A percentile compares a stretch with the other conserved stretches of the same genome.
These are phyloP conservation scores for Flagelloscypha sp. DNA, from an alignment of 768 basidiomycete genomes.

Conservation along the genomic window DNA sequence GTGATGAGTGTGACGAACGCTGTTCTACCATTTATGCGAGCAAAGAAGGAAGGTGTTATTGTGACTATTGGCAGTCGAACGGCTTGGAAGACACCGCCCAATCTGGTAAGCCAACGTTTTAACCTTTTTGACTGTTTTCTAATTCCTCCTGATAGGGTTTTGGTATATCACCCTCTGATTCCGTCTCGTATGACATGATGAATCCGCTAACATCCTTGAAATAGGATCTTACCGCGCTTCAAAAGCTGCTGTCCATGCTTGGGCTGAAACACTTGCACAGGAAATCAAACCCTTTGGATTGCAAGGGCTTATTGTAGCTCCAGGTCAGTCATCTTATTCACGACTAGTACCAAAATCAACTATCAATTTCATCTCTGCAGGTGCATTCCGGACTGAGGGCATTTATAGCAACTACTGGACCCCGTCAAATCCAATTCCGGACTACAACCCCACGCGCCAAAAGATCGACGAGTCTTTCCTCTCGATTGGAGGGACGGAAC, in stretches of 20 bases:
- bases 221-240: constrained; percentile 30
- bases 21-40: constrained; percentile 40
- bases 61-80: constrained; percentile 35
- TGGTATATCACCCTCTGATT: constrained; percentile 1
- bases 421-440: constrained; percentile 23
- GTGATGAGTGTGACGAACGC: constrained; percentile 35
- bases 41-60: constrained; percentile 31
- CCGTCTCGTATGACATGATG: constrained; percentile 7
- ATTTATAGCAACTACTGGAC: constrained; percentile 14
- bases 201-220: neutral
- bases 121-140: neutral
- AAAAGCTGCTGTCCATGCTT: constrained; percentile 33
- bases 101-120: neutral
- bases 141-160: constrained; percentile 1
- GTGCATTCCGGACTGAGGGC: constrained; percentile 33
- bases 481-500: constrained; percentile 33
- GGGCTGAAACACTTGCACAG: constrained; percentile 28
- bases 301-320: constrained; percentile 31
- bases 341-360: constrained; percentile 49
- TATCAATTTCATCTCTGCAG: constrained; percentile 48
- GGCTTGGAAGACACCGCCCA: constrained; percentile 23
- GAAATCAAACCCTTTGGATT: constrained; percentile 31
- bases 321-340: too few species aligned
- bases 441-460: constrained; percentile 23
- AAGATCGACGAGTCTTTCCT: constrained; percentile 20